Evolutionary conservation across 352 stramenopile genomes (phyloP).

Genomic region (Phytophthora nicotianae): DNA sequence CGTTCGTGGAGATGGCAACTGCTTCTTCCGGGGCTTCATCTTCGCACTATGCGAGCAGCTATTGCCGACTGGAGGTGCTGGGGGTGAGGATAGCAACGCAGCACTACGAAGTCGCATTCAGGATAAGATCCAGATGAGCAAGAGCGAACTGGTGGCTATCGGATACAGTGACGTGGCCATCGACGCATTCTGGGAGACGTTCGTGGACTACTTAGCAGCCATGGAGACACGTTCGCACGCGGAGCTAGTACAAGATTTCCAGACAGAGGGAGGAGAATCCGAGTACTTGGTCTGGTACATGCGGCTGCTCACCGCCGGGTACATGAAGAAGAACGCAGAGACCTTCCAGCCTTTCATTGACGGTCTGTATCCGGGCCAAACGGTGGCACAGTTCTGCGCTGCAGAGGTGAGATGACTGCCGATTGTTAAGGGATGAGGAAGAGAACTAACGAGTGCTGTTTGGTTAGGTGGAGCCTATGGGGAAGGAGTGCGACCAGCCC

Average conservation of each 20-base stretch:
- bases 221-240: conserved; percentile 78
- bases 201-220: conserved; percentile 87
- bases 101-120: conserved; percentile 50
- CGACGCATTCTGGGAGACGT: conserved; percentile 94
- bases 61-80: conserved; percentile 36
- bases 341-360: conserved; percentile 92
- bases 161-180: conserved; percentile 93
- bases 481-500: conserved; percentile 93
- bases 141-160: conserved; percentile 72
- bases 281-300: conserved; percentile 93
- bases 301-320: conserved; percentile 79
- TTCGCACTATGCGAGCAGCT: conserved; percentile 88
- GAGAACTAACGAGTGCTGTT: conserved; percentile 2
- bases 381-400: conserved; percentile 86
- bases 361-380: conserved; percentile 75
- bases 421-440: background rate
- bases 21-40: conserved; percentile 92
- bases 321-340: conserved; percentile 89
- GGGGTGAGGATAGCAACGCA: conserved; percentile 21
- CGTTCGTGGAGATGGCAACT: conserved; percentile 91
- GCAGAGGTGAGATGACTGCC: conserved; percentile 45
- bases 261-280: conserved; percentile 84
- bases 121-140: conserved; percentile 69
- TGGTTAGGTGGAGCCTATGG: conserved; percentile 92
- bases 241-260: conserved; percentile 80